Percentiles rank a stretch among this genome's conserved stretches.
These are phyloP conservation scores for Ramaria sp. DNA, from an alignment of 768 basidiomycete genomes.

Conservation along the genomic window DNA sequence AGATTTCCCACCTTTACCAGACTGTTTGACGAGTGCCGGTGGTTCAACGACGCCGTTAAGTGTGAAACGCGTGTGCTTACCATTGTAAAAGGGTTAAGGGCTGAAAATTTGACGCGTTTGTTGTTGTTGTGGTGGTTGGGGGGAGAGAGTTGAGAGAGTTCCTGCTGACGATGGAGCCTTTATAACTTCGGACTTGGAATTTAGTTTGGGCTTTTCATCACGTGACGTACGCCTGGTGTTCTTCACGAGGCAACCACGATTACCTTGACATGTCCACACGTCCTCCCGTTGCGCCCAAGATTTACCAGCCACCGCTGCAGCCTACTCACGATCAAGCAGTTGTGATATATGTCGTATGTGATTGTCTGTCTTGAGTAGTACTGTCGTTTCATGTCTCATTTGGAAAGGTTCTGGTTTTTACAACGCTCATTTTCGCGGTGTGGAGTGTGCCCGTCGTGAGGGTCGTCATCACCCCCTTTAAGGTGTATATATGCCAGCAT, in stretches of 20 bases:
- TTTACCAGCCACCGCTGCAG: slow-evolving; percentile 10
- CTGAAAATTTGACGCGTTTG: slow-evolving; percentile 7
- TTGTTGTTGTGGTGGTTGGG: slow-evolving; percentile 17
- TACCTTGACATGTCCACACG: not conserved
- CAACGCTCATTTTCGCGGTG: slow-evolving; percentile 77
- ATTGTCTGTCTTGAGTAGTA: not conserved
- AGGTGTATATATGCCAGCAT: slow-evolving; percentile 21
- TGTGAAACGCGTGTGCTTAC: slow-evolving; percentile 16
- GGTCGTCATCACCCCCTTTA: slow-evolving; percentile 72
- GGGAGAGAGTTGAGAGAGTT: slow-evolving; percentile 2
- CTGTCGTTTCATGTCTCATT: slow-evolving; percentile 1
- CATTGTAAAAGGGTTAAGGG: slow-evolving; percentile 21
- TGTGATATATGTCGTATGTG: slow-evolving; percentile 64
- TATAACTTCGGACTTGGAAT: not conserved
- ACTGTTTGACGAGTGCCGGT: slow-evolving; percentile 22
- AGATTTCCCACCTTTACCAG: slow-evolving; percentile 44
- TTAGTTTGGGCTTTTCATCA: slow-evolving; percentile 2
- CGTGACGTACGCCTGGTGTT: not conserved
- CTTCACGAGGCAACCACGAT: slow-evolving; percentile 1
- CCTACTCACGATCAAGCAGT: slow-evolving; percentile 74
- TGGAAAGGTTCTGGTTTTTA: slow-evolving; percentile 67
- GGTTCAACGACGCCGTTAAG: not conserved
- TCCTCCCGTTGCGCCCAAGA: slow-evolving; percentile 22
- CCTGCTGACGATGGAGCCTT: not conserved
- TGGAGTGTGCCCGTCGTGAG: slow-evolving; percentile 81